phyloP scores from a whole-genome alignment of 169 alveolate genomes.

The Plasmodium vivax region DNA sequence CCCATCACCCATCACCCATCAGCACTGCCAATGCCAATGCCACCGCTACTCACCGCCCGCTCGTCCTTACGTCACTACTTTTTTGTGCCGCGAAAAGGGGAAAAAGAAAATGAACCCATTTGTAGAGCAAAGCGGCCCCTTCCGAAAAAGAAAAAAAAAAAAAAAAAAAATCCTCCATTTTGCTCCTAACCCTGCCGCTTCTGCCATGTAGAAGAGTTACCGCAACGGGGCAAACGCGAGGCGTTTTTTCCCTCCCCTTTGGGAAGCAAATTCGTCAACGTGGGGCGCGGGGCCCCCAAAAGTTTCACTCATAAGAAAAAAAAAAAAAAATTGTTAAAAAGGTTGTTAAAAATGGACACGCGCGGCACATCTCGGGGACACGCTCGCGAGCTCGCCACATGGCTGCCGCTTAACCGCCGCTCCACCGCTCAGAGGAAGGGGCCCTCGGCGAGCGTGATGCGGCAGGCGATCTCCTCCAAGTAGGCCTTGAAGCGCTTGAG shows the following conservation, averaged over 20 bases:
- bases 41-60: background rate
- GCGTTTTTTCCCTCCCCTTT: background rate
- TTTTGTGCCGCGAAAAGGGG: background rate
- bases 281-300: background rate
- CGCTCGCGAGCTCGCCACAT: background rate
- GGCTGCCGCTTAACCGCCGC: too few relatives aligned
- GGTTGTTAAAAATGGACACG: background rate
- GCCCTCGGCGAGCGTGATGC: slow-evolving; percentile 17
- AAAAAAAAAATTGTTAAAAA: background rate
- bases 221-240: background rate
- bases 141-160: background rate
- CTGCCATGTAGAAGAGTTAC: background rate
- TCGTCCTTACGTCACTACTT: background rate
- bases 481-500: slow-evolving; percentile 36
- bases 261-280: background rate
- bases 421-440: background rate
- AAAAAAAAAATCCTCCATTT: background rate
- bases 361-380: background rate
- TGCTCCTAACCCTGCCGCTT: background rate
- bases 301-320: background rate
- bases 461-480: slow-evolving; percentile 34
- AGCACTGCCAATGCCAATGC: too few relatives aligned
- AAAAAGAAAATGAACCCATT: background rate
- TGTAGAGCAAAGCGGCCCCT: background rate
- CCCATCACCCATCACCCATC: background rate